Evolutionary conservation across 2,329 filamentous ascomycete species (phyloP), one percentile per base, ranked within the genome.

Genomic region (Rhynchosporium agropyri): DNA sequence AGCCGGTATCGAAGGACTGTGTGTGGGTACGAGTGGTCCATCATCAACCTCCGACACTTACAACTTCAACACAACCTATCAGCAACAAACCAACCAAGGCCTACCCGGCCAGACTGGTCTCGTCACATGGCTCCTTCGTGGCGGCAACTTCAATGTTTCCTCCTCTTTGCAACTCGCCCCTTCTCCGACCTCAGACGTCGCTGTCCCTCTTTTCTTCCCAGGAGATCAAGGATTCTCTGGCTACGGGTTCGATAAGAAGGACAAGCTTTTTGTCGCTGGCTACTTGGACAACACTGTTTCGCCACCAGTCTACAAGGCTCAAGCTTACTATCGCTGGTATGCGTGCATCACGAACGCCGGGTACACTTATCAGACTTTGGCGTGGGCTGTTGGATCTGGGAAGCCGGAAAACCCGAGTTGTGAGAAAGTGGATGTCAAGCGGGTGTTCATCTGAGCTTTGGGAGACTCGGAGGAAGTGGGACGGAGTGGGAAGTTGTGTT

Each of bases 1-100:
- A 36, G 80, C 80, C 26, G 80, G 76, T 4, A 79, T 81, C 59
- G 79, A 81, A 68, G 76, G 73, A 10, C 76, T 81, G 60, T 81
- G 80, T 65, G 65, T 79, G 20, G 63, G 68, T 54, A 63, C 69
- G 49, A 54, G 29, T 9, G 40, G 61, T 56, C 49, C 42, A 45
- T 45, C 15, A 46, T 64, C 67, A 43, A 70, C 64, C 56, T 64
- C 71, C 45, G 72, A 53, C 29, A 61, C 49, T 40, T 73, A 63
- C 66, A 69, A 57, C 29, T 70, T 69, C 64, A 70, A 71, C 59
- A 63, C 78, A 68, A 73, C 73, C 43, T 72, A 75, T 3, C 63
- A 70, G 43, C 68, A 61, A 51, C 70, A 66, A 60, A 33, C 57
- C 60, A 63, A 67, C 48, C 59, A 66, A n/a, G 66, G 60, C 8